phyloP scores from a whole-genome alignment of 2,329 filamentous ascomycete species.

The Amylocarpus encephaloides region DNA sequence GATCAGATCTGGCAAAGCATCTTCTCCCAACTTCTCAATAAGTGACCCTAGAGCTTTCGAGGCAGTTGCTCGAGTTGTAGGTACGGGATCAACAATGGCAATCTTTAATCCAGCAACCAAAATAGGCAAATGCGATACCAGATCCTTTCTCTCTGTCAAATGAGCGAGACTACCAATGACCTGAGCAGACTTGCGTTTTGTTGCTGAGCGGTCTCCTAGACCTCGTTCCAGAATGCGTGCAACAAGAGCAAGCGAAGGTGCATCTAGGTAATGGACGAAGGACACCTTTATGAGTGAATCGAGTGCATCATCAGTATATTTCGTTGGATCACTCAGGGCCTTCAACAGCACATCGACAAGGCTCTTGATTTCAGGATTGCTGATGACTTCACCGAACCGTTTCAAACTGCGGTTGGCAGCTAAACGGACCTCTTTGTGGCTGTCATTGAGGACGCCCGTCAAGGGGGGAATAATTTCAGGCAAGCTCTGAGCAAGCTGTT shows the following conservation, averaged over 20 bases:
- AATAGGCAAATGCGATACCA: slow-evolving; percentile 84
- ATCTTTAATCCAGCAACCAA: slow-evolving; percentile 83
- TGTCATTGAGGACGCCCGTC: slow-evolving; percentile 91
- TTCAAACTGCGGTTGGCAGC: slow-evolving; percentile 95
- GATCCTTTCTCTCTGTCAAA: slow-evolving; percentile 91
- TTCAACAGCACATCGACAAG: slow-evolving; percentile 89
- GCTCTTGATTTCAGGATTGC: slow-evolving; percentile 92
- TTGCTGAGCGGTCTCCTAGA: slow-evolving; percentile 81
- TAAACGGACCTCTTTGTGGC: slow-evolving; percentile 90
- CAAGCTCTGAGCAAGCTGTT: slow-evolving; percentile 85
- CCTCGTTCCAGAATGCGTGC: slow-evolving; percentile 94
- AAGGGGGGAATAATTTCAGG: slow-evolving; percentile 96
- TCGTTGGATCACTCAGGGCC: slow-evolving; percentile 93
- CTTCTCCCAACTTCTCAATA: slow-evolving; percentile 97
- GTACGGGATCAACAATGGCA: slow-evolving; percentile 91
- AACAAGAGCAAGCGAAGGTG: slow-evolving; percentile 88
- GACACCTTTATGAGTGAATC: slow-evolving; percentile 96
- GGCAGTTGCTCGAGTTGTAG: slow-evolving; percentile 89
- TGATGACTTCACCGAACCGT: slow-evolving; percentile 97
- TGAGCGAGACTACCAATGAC: slow-evolving; percentile 98
- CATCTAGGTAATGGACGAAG: slow-evolving; percentile 97
- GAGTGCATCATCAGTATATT: slow-evolving; percentile 90
- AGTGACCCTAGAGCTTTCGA: slow-evolving; percentile 93
- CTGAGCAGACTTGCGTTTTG: slow-evolving; percentile 92
- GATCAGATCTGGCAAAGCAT: slow-evolving; percentile 93